Base-by-base conservation (phyloP, 2,329 filamentous ascomycete genomes). In the Fusarium sp. region DNA sequence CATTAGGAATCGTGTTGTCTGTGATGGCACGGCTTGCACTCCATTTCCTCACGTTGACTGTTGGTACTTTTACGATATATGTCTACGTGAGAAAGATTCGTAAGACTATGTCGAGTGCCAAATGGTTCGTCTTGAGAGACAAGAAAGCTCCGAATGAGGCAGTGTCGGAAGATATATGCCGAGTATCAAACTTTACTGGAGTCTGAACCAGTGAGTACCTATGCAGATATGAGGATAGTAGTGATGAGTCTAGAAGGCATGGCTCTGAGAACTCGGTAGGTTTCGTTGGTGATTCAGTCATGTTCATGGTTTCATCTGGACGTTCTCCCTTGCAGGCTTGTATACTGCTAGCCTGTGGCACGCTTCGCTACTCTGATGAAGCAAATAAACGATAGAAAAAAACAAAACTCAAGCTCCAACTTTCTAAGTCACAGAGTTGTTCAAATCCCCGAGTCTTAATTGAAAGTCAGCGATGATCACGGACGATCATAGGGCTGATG, bases 401-500 rank as follows among this genome's bases (percentile, higher is more conserved):
- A 17, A 27, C 3, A 41, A 51, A 22, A 23, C n/a, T 23, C 14
- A 9, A 9, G 4, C n/a, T 20, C 13, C 30, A 9, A 19, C 22
- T 20, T 17, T 2, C 8, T 4, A 37, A 19, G 7, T 27, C 14
- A 32, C 23, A n/a, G 14, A n/a, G n/a, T 46, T 7, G 3, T 8
- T 32, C 15, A 15, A 22, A 39, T 19, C 4, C 30, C 13, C 10
- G 5, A 15, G 3, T 27, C 23, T 51, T 39, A 13, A 20, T 43
- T 15, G 19, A 35, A 43, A 51, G 20, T 40, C 25, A 25, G 15
- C 20, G 53, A 23, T 56, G 53, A 56, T 56, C 33, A 25, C n/a
- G 35, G 53, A 14, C 45, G 53, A 56, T 56, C 53, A 9, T 25
- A 51, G 46, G 20, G 35, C 47, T 41, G n/a, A 22, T 10, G 20